Evolutionary conservation across 352 stramenopile genomes (phyloP).

Genomic region (Aphanomyces cochlioides): DNA sequence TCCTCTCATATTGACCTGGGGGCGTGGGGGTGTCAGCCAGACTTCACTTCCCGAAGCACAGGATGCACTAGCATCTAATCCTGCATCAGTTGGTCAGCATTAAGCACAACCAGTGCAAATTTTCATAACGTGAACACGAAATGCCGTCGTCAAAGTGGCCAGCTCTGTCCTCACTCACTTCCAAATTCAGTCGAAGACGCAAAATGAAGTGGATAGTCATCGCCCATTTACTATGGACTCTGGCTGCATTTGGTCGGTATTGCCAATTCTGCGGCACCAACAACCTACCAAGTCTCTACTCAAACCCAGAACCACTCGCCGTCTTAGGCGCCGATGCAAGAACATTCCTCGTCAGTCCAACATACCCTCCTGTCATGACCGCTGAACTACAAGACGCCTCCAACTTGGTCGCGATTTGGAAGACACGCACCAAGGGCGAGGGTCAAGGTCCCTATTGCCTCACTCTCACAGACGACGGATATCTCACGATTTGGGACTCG

Average conservation of each 20-base stretch:
- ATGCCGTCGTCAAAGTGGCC: too few relatives aligned
- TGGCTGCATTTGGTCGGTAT: background rate
- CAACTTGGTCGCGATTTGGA: background rate
- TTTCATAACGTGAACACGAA: too few relatives aligned
- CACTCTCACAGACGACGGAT: background rate
- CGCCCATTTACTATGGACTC: too few relatives aligned
- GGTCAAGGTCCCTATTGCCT: background rate
- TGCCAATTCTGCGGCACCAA: background rate
- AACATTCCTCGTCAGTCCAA: background rate
- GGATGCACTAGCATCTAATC: too few relatives aligned
- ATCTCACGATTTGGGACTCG: background rate
- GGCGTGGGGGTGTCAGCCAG: too few relatives aligned
- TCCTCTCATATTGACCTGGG: too few relatives aligned
- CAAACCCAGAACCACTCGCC: background rate
- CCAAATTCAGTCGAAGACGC: too few relatives aligned
- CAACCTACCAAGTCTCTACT: background rate
- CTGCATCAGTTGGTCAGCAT: too few relatives aligned
- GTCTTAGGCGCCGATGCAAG: background rate
- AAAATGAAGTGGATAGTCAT: too few relatives aligned
- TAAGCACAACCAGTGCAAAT: too few relatives aligned
- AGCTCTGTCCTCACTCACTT: too few relatives aligned
- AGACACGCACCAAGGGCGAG: background rate
- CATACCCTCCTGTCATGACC: background rate
- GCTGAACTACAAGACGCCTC: background rate
- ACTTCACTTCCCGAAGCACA: too few relatives aligned